These are phyloP conservation scores for Tetrahymena elliotti DNA, from an alignment of 73 alveolate genomes.

Conservation along the genomic window DNA sequence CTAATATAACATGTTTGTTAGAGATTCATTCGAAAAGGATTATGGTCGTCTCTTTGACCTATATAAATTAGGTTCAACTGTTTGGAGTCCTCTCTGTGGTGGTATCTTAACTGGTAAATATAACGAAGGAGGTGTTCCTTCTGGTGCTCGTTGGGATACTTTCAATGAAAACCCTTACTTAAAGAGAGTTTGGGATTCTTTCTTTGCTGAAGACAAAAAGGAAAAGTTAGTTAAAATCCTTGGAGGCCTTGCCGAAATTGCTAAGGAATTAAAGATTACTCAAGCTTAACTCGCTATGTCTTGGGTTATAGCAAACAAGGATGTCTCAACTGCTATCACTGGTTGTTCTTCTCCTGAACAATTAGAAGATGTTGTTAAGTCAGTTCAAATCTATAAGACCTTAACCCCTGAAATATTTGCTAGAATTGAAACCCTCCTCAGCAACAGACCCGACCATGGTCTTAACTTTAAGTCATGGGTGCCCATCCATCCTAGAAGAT, in stretches of 20 bases:
- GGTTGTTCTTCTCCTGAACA: constrained; percentile 79
- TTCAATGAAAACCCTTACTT: constrained; percentile 15
- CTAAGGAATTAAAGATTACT: constrained; percentile 57
- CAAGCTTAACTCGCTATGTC: constrained; percentile 84
- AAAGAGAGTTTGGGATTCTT: constrained; percentile 13
- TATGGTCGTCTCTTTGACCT: constrained; percentile 56
- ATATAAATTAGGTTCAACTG: constrained; percentile 73
- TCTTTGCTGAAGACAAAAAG: constrained; percentile 21
- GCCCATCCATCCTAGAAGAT: constrained; percentile 54
- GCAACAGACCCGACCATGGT: constrained; percentile 55
- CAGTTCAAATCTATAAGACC: constrained; percentile 59
- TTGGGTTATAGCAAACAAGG: constrained; percentile 79
- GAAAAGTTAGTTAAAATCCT: constrained; percentile 15
- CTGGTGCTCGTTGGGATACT: constrained; percentile 54
- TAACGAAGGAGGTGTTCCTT: constrained; percentile 77
- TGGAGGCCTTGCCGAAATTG: constrained; percentile 52
- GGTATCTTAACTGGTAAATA: constrained; percentile 94
- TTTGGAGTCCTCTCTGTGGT: constrained; percentile 82
- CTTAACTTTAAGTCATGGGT: constrained; percentile 37
- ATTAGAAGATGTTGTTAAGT: constrained; percentile 73
- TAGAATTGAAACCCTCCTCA: constrained; percentile 57
- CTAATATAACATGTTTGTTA: constrained; percentile 71
- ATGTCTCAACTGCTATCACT: constrained; percentile 77
- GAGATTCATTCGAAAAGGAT: constrained; percentile 86
- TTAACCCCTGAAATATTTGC: constrained; percentile 59